Conservation (phyloP, 75 land plant species). For the Gnetum montanum region DNA sequence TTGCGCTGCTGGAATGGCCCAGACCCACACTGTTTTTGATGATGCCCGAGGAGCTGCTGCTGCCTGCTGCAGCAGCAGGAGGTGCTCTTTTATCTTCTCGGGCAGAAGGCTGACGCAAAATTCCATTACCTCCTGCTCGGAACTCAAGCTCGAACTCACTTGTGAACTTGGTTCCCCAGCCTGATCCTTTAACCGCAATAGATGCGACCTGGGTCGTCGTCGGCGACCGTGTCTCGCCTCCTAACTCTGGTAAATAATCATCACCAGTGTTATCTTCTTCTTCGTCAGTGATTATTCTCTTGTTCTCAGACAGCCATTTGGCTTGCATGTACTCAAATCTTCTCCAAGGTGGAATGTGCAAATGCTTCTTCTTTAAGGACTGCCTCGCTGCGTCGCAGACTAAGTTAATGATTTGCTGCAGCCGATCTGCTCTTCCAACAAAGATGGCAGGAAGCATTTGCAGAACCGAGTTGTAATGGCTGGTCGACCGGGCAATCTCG, state of each 20-base stretch:
- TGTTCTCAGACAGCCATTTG: conserved; percentile 83
- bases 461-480: conserved; percentile 39
- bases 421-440: conserved; percentile 67
- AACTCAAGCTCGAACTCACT: conserved; percentile 32
- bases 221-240: too few relatives aligned
- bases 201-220: background rate
- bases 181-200: conserved; percentile 17
- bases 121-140: conserved; percentile 12
- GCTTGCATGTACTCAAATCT: conserved; percentile 76
- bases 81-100: background rate
- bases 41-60: background rate
- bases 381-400: conserved; percentile 65
- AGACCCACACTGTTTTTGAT: background rate
- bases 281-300: conserved; percentile 16
- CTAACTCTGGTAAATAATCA: too few relatives aligned
- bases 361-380: conserved; percentile 81
- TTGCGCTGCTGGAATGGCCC: background rate
- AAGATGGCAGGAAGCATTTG: conserved; percentile 62
- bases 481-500: conserved; percentile 82
- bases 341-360: conserved; percentile 90
- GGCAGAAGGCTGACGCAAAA: background rate
- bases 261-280: background rate
- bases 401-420: conserved; percentile 62
- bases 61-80: background rate
- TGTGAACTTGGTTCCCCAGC: conserved; percentile 19